Percentiles rank a stretch among this genome's conserved stretches.
phyloP scores from a whole-genome alignment of 2,329 filamentous ascomycete species.

The Aspergillus quadricinctus region DNA sequence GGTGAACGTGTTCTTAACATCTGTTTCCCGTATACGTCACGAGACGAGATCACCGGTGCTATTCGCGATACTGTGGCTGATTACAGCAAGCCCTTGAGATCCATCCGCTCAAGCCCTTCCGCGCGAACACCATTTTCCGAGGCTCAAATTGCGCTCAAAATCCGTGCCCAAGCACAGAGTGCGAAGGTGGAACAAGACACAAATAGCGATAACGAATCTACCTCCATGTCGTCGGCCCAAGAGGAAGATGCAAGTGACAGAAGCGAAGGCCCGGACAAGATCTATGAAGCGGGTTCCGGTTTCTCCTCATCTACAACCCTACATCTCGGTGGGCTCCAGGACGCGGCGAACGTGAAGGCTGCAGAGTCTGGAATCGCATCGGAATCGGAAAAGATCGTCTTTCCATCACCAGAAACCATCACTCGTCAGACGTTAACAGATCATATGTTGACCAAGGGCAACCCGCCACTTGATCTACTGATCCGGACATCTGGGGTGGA shows the following conservation, averaged over 20 bases:
- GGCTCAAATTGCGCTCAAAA: slow-evolving; percentile 79
- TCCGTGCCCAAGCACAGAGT: slow-evolving; percentile 59
- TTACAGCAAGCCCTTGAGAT: slow-evolving; percentile 67
- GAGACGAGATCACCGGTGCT: slow-evolving; percentile 89
- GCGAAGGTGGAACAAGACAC: slow-evolving; percentile 26
- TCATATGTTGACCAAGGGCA: slow-evolving; percentile 82
- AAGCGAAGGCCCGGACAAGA: slow-evolving; percentile 17
- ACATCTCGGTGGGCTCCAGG: slow-evolving; percentile 30
- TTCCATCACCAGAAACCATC: slow-evolving; percentile 81
- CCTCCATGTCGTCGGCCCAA: slow-evolving; percentile 37
- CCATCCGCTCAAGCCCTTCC: slow-evolving; percentile 27
- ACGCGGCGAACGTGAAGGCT: slow-evolving; percentile 32
- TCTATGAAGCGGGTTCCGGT: slow-evolving; percentile 31
- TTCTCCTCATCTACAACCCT: slow-evolving; percentile 49
- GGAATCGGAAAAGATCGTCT: slow-evolving; percentile 31
- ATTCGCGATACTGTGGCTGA: slow-evolving; percentile 84
- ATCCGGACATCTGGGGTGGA: slow-evolving; percentile 90
- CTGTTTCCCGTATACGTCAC: slow-evolving; percentile 94
- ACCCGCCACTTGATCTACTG: slow-evolving; percentile 85
- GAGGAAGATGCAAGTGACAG: slow-evolving; percentile 39
- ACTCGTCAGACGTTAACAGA: slow-evolving; percentile 74
- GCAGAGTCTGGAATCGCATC: slow-evolving; percentile 29
- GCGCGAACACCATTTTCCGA: slow-evolving; percentile 73
- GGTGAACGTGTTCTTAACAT: slow-evolving; percentile 79
- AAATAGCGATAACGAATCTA: slow-evolving; percentile 47